These are phyloP conservation scores for Teratosphaeria gauchensis DNA, from an alignment of 2,329 filamentous ascomycete species.

Conservation along the genomic window DNA sequence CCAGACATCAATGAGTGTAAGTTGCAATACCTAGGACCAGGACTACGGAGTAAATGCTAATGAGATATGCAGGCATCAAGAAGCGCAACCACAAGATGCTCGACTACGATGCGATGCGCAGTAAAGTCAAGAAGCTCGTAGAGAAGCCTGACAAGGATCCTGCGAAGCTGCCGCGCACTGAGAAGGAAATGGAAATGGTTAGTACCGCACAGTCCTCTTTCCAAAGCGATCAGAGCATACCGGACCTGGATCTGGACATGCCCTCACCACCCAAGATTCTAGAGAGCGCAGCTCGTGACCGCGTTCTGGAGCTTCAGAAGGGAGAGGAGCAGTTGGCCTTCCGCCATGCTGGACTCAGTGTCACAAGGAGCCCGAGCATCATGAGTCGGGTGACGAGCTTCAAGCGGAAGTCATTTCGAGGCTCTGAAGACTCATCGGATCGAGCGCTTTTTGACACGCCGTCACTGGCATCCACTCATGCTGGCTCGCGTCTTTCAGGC, in stretches of 20 bases:
- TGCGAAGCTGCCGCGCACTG: constrained; percentile 86
- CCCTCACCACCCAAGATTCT: constrained; percentile 18
- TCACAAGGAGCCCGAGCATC: constrained; percentile 1
- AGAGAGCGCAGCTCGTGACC: constrained; percentile 12
- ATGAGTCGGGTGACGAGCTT: constrained; percentile 3
- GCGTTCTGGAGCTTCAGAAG: constrained; percentile 1
- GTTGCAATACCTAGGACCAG: constrained; percentile 16
- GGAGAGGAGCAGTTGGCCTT: constrained; percentile 2
- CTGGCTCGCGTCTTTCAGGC: background rate
- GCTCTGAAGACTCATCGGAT: background rate
- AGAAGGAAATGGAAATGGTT: constrained; percentile 86
- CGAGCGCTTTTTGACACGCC: background rate
- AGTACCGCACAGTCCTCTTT: constrained; percentile 6
- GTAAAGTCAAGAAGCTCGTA: constrained; percentile 90
- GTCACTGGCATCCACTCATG: background rate
- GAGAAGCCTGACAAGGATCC: constrained; percentile 99
- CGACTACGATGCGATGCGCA: constrained; percentile 92
- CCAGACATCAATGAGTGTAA: constrained; percentile 95
- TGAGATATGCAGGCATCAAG: constrained; percentile 60
- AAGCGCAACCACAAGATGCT: constrained; percentile 97
- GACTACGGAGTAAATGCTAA: constrained; percentile 1
- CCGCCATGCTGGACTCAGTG: background rate
- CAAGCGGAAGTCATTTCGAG: background rate
- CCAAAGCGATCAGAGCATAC: background rate
- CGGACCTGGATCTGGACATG: constrained; percentile 10